A percentile compares a stretch with the other conserved stretches of the same genome.
These are phyloP conservation scores for Micromonas pusilla DNA, from an alignment of 139 green algal genomes.

Conservation along the genomic window DNA sequence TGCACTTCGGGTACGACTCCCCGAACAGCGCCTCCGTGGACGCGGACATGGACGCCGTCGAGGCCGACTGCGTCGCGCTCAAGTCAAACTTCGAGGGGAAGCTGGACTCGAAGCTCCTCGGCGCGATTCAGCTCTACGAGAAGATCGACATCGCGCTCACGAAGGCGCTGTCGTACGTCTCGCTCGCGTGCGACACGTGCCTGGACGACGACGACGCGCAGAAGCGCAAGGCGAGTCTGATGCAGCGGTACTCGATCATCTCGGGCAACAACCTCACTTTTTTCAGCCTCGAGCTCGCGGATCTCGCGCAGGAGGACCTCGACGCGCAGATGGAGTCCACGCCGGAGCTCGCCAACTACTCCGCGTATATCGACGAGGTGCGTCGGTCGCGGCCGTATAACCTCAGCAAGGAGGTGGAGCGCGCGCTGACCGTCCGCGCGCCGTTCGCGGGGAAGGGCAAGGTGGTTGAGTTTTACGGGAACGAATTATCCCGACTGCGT, in stretches of 20 bases:
- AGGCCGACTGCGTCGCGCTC: background rate
- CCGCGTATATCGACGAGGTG: conserved; percentile 18
- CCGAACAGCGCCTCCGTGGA: background rate
- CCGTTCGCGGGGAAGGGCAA: conserved; percentile 21
- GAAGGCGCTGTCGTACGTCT: conserved; percentile 15
- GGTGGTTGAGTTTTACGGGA: conserved; percentile 26
- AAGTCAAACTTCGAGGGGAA: conserved; percentile 22
- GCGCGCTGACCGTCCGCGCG: conserved; percentile 15
- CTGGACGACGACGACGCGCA: conserved; percentile 11
- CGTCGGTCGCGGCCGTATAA: conserved; percentile 21
- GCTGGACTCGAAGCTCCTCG: background rate
- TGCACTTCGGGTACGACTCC: conserved; percentile 2
- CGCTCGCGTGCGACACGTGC: conserved; percentile 3
- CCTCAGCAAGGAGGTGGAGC: conserved; percentile 23
- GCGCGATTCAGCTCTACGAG: conserved; percentile 10
- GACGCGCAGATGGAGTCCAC: background rate
- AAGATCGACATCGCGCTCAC: conserved; percentile 8
- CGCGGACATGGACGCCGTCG: conserved; percentile 4
- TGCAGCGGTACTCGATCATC: conserved; percentile 15
- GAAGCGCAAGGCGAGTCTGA: conserved; percentile 9
- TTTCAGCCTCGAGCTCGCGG: conserved; percentile 12
- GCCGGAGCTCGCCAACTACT: conserved; percentile 4
- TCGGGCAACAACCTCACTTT: conserved; percentile 8
- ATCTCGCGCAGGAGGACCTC: background rate
- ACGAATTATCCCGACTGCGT: conserved; percentile 13